Evolutionary conservation across 352 stramenopile genomes (phyloP), one percentile per base, ranked within the genome.

Genomic region (Phytophthora melonis): DNA sequence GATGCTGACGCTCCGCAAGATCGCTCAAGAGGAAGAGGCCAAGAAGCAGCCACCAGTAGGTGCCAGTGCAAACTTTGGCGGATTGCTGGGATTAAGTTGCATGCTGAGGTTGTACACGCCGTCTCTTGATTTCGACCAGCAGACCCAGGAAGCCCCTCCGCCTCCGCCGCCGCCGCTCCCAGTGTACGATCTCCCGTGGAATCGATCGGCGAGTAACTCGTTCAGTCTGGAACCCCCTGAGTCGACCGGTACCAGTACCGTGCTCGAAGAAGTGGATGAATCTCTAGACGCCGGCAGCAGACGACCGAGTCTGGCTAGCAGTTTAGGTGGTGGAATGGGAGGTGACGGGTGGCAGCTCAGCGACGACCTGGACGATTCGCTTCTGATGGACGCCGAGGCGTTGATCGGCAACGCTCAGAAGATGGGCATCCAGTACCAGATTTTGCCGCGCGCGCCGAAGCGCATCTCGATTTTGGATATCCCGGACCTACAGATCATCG

Each of bases 361-460:
- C 52, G 78, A 90, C 21, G 68, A 78, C 8, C 43, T 86, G 21
- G 82, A 88, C 41, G 81, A 92, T 58, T 83, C 79, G 18, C 68
- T 92, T 47, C 70, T 94, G 0, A 64, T 87, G 66, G 87, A 94
- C 58, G 87, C 83, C 23, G 85, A 94, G 25, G 85, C 85, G 25
- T 55, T 94, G 65, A 93, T 94, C 57, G 85, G 78, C 10, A 88
- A 92, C 53, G 83, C 82, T 8, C 84, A 89, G 66, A 91, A 90
- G 69, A 91, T 92, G 82, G 84, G 83, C 0, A 78, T 90, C 6
- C 82, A 89, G 71, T 83, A 90, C 52, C 82, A 90, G 66, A 81
- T 89, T 14, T 52, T 90, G 21, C 84, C 82, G 1, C 79, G 75
- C 1, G 82, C 77, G 27, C 80, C 80, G 11, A 87, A 87, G 57